Evolutionary conservation across 2,329 filamentous ascomycete species (phyloP), one percentile per base, ranked within the genome.

Genomic region (Xenoacremonium recifei): DNA sequence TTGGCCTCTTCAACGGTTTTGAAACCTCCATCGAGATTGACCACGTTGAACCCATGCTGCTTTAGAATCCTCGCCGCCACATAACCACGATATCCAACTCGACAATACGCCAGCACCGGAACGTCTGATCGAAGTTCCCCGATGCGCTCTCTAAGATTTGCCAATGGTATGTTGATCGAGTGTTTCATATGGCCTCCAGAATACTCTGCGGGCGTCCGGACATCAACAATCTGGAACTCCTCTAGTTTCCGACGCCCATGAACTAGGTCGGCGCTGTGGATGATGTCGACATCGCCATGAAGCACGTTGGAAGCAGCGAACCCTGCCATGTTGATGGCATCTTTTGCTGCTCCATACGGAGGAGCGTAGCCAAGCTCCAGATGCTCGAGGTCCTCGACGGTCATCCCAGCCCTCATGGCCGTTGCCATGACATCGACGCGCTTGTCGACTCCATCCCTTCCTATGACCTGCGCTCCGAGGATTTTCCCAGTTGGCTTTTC

Each of bases 281-380:
- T 31, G n/a, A 43, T 38, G 21, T 46, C 36, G n/a, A 39, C 35
- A 20, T 46, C 40, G 2, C 44, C 40, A 4, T 40, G 40, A 3
- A 46, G 32, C 3, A 46, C 25, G 15, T 44, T 46, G 11, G 30
- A 29, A 4, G 30, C 44, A 9, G 36, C 44, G 15, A 46, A 46
- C 6, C 44, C 40, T 12, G 40, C 44, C 44, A 44, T 46, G 21
- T 46, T 46, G 23, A 44, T 21, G 2, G 40, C 15, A 20, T 46
- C 44, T 27, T 46, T 46, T 12, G 44, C 44, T 2, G 40, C 37
- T 18, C 40, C 36, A 6, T 46, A 46, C 4, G 44, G 44, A 12
- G 44, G 44, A 9, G 44, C 44, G 16, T 46, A 46, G 4, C 31
- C 40, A 12, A 46, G 40, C 6, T 47, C 44, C 17, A 47, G 30